Evolutionary conservation across 1,284 basidiomycete genomes (phyloP).

Genomic region (Hypsizygus ulmarius): DNA sequence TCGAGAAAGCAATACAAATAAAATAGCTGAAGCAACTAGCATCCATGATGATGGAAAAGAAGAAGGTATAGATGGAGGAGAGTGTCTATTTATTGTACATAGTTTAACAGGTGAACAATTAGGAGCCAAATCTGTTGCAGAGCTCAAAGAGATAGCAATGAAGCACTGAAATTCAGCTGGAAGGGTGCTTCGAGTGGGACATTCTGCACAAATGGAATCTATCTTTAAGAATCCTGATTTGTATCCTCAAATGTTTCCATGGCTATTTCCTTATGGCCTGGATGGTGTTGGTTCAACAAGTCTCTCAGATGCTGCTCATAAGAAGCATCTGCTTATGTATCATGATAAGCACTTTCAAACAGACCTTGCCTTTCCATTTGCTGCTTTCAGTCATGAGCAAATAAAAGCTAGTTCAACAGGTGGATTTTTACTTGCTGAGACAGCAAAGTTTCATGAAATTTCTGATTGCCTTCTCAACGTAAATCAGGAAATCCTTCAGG

Average conservation of each 20-base stretch:
- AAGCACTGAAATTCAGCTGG: conserved; percentile 21
- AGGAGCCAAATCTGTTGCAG: conserved; percentile 12
- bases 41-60: conserved; percentile 30
- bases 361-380: conserved; percentile 34
- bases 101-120: conserved; percentile 30
- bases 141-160: conserved; percentile 22
- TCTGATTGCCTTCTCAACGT: conserved; percentile 25
- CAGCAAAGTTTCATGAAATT: conserved; percentile 25
- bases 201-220: conserved; percentile 20
- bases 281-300: conserved; percentile 26
- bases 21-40: conserved; percentile 21
- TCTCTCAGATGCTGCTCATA: conserved; percentile 22
- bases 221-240: conserved; percentile 30
- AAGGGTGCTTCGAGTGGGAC: conserved; percentile 22
- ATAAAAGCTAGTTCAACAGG: conserved; percentile 28
- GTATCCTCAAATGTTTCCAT: conserved; percentile 35
- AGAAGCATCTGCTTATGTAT: conserved; percentile 31
- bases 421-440: conserved; percentile 30
- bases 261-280: conserved; percentile 37
- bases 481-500: conserved; percentile 21
- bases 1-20: conserved; percentile 13
- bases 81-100: conserved; percentile 36
- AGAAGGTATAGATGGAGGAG: conserved; percentile 27
- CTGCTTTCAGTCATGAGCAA: conserved; percentile 40
- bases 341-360: conserved; percentile 38